phyloP scores from a whole-genome alignment of 495 filamentous ascomycete species.

The Daldinia loculata region DNA sequence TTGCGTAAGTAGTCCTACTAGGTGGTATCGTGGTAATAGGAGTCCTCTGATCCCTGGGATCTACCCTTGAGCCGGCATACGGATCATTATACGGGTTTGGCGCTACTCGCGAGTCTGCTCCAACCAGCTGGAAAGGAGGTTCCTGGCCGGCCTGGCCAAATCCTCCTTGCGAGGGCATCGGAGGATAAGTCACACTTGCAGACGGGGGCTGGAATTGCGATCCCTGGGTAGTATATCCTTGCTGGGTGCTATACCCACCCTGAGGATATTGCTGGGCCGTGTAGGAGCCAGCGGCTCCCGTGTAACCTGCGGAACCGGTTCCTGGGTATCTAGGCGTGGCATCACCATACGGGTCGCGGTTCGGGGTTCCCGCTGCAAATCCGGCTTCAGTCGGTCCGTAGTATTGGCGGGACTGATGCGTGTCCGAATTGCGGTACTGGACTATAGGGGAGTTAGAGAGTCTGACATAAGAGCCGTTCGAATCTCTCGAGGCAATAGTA shows the following conservation, averaged over 20 bases:
- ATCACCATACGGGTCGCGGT: conserved; percentile 45
- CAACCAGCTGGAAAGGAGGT: conserved; percentile 44
- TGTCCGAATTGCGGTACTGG: conserved; percentile 62
- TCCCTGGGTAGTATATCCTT: conserved; percentile 43
- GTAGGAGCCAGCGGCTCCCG: conserved; percentile 46
- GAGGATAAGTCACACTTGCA: conserved; percentile 28
- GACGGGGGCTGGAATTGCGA: conserved; percentile 34
- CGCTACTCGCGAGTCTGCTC: conserved; percentile 42
- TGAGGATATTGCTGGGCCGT: conserved; percentile 43
- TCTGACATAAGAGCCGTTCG: conserved; percentile 60
- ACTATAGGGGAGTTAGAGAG: conserved; percentile 66
- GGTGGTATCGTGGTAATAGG: conserved; percentile 45
- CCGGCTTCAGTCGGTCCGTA: conserved; percentile 54
- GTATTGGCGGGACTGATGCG: conserved; percentile 61
- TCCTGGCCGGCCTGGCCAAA: conserved; percentile 46
- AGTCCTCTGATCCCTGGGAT: conserved; percentile 44
- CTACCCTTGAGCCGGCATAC: conserved; percentile 40
- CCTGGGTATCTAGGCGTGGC: conserved; percentile 50
- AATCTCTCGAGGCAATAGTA: conserved; percentile 64
- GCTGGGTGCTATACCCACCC: conserved; percentile 46
- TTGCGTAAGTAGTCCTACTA: conserved; percentile 45
- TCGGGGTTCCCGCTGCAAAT: conserved; percentile 36
- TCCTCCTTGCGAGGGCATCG: conserved; percentile 36
- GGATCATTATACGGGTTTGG: conserved; percentile 43
- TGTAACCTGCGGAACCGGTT: conserved; percentile 48